phyloP scores from a whole-genome alignment of 352 stramenopile genomes.

The Bremia lactucae region DNA sequence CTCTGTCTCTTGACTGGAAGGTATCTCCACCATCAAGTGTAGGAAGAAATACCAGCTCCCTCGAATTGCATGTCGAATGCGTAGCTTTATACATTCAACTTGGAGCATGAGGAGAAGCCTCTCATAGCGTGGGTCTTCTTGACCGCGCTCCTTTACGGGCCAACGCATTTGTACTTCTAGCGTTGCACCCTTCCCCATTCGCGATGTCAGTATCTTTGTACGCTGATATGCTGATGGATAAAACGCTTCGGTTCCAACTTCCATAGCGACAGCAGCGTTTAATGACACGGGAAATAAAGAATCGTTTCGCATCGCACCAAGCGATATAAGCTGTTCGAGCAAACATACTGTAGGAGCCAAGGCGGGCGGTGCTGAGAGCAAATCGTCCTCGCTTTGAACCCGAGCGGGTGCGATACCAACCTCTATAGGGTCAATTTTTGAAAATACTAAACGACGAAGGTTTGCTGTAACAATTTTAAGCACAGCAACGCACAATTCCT shows the following conservation, averaged over 20 bases:
- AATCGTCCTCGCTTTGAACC: constrained; percentile 27
- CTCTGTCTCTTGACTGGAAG: constrained; percentile 32
- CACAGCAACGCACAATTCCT: constrained; percentile 57
- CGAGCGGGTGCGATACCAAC: constrained; percentile 46
- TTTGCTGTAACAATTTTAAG: constrained; percentile 74
- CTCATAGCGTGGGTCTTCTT: constrained; percentile 83
- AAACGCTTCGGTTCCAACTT: constrained; percentile 81
- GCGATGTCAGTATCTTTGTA: constrained; percentile 66
- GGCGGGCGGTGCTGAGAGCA: constrained; percentile 45
- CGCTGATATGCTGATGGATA: constrained; percentile 78
- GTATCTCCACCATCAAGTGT: constrained; percentile 72
- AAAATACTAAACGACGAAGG: constrained; percentile 71
- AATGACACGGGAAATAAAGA: constrained; percentile 71
- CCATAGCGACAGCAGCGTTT: constrained; percentile 71
- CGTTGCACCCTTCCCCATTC: constrained; percentile 76
- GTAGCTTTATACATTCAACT: constrained; percentile 70
- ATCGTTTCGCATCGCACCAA: constrained; percentile 72
- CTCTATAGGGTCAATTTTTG: constrained; percentile 58
- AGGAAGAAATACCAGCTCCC: constrained; percentile 81
- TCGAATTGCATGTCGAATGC: constrained; percentile 57
- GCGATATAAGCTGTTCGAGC: constrained; percentile 69
- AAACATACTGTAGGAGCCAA: constrained; percentile 52
- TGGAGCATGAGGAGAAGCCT: constrained; percentile 80
- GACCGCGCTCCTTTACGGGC: constrained; percentile 77
- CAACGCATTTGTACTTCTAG: constrained; percentile 80